Evolutionary conservation across 179 eudicot species (phyloP), one percentile per base, ranked within the genome.

Genomic region (Patellifolia procumbens): DNA sequence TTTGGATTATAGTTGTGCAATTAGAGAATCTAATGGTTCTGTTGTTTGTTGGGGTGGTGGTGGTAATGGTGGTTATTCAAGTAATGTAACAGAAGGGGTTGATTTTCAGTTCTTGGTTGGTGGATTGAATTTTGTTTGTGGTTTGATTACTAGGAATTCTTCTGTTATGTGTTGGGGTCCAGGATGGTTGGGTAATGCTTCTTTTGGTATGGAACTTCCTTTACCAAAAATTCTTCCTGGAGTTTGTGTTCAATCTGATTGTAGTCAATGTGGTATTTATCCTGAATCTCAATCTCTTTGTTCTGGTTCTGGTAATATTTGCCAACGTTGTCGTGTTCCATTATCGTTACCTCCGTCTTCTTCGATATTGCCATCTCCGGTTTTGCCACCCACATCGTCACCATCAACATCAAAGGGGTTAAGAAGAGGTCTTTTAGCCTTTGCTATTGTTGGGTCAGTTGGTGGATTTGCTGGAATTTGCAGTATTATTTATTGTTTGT

Each of bases 1-100:
- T 8, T 81, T 69, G 10, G 85, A 86, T 79, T 88, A 86, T 82
- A 85, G 81, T 37, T 92, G 97, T 74, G 97, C 89, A 11, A 85
- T 91, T 76, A 80, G 89, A 31, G 70, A 79, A 67, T 76, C 66
- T 16, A 91, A 91, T 77, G 75, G 76, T n/a, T 74, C 87, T 1
- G 97, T 91, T 20, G 88, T 84, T 19, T 92, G 97, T 80, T 92
- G 97, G 97, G 97, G 97, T 60, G 87, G 84, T 10, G 97, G 97
- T 60, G 87, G 84, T 10, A 74, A 61, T 26, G 86, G 84, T 15
- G 80, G 43, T 12, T 85, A 79, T 75, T 78, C 88, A 3, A 85
- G 80, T 70, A 79, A 83, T 73, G 26, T 78, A 37, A 81, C 76
- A 0, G 43, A 76, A 34, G 82, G 82, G 45, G 61, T 87, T 60